phyloP scores from a whole-genome alignment of 257 asterid genomes.

The Pogostemon cablin region DNA sequence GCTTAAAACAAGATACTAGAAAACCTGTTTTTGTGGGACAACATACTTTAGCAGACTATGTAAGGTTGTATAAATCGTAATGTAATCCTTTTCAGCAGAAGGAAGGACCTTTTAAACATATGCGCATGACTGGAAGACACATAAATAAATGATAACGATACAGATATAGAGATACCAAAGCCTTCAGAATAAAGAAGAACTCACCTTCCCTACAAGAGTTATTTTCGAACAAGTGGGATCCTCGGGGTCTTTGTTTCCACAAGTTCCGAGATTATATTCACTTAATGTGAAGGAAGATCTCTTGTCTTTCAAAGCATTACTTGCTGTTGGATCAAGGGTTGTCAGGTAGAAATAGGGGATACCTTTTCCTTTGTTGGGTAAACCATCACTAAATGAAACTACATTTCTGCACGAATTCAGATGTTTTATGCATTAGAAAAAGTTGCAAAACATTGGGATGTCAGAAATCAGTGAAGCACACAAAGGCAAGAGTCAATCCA shows the following conservation, averaged over 20 bases:
- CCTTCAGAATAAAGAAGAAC: conserved; percentile 2
- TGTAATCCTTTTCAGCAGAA: too few relatives aligned
- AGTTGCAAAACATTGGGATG: not conserved
- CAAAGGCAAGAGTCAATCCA: not conserved
- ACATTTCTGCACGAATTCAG: conserved; percentile 68
- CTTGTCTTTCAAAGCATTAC: conserved; percentile 66
- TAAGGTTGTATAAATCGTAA: not conserved
- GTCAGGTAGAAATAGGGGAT: conserved; percentile 89
- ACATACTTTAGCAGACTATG: conserved; percentile 9
- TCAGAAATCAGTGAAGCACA: not conserved
- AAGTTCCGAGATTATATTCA: conserved; percentile 70
- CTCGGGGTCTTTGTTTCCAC: conserved; percentile 83
- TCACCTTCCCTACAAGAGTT: conserved; percentile 81
- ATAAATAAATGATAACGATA: not conserved
- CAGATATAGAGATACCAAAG: not conserved
- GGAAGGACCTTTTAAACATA: too few relatives aligned
- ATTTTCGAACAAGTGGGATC: conserved; percentile 80
- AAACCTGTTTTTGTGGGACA: not conserved
- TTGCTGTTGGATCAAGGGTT: conserved; percentile 84
- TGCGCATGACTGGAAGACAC: too few relatives aligned
- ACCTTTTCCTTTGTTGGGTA: conserved; percentile 67
- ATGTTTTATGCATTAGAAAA: not conserved
- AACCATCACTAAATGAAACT: conserved; percentile 88
- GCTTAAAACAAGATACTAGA: too few relatives aligned
- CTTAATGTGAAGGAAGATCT: conserved; percentile 80